Conservation (phyloP, 768 basidiomycete species). For the Fibroporia radiculosa region DNA sequence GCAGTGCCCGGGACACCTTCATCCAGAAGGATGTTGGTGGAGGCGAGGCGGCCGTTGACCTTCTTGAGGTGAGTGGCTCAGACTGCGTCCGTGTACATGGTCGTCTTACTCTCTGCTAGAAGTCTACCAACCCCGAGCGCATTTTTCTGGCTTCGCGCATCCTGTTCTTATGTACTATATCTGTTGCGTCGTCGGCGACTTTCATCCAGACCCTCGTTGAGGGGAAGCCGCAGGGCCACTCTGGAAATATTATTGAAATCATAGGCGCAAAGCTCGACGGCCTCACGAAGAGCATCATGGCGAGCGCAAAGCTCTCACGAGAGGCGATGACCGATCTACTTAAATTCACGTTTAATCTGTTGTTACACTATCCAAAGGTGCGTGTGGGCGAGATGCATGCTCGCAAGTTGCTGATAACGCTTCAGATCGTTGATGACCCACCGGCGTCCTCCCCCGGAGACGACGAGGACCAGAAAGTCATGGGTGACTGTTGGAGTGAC, state of each 20-base stretch:
- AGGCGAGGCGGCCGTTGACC: constrained; percentile 43
- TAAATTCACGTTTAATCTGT: constrained; percentile 78
- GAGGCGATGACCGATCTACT: constrained; percentile 80
- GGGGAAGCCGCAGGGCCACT: constrained; percentile 42
- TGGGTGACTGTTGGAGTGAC: constrained; percentile 71
- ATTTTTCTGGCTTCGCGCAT: constrained; percentile 73
- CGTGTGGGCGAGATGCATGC: constrained; percentile 6
- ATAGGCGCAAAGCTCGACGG: constrained; percentile 54
- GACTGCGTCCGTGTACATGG: background rate
- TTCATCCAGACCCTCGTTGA: constrained; percentile 59
- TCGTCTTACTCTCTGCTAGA: constrained; percentile 30
- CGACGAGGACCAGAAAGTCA: constrained; percentile 32
- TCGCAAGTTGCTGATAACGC: background rate
- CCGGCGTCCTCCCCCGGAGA: constrained; percentile 7
- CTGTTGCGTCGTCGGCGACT: constrained; percentile 34
- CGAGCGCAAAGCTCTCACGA: constrained; percentile 45
- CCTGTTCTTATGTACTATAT: constrained; percentile 65
- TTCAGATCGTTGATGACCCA: background rate
- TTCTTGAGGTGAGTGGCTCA: constrained; percentile 50
- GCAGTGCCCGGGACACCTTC: constrained; percentile 50
- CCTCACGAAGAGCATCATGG: constrained; percentile 39
- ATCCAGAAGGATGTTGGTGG: constrained; percentile 55
- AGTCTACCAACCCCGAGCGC: constrained; percentile 50
- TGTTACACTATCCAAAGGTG: constrained; percentile 78
- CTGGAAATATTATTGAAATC: constrained; percentile 51